These are phyloP conservation scores for Mycena olivaceomarginata DNA, from an alignment of 768 basidiomycete genomes.

Conservation along the genomic window DNA sequence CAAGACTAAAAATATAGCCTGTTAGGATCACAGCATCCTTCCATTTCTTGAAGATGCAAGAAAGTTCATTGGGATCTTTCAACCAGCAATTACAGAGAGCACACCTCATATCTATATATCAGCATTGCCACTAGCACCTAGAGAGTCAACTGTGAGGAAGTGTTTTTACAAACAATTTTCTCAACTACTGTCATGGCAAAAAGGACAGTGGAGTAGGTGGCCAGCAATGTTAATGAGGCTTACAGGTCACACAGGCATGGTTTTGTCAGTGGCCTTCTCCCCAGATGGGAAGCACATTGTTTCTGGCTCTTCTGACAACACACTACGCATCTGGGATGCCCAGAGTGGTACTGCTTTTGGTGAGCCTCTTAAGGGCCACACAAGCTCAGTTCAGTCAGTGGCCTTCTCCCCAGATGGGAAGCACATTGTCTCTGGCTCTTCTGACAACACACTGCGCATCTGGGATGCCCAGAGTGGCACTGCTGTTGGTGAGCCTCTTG, in stretches of 20 bases:
- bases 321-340: too few relatives aligned
- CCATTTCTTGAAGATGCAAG: slow-evolving; percentile 8
- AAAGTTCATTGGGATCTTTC: slow-evolving; percentile 4
- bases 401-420: neutral
- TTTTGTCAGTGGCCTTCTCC: slow-evolving; percentile 15
- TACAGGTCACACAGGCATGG: neutral
- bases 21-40: neutral
- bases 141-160: neutral
- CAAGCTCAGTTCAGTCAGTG: neutral
- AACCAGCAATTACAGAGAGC: slow-evolving; percentile 2
- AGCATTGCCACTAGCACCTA: slow-evolving; percentile 10
- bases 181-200: neutral
- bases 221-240: neutral
- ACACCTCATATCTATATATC: slow-evolving; percentile 23
- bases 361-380: neutral
- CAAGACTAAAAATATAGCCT: neutral
- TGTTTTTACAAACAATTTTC: neutral
- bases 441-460: neutral
- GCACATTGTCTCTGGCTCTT: neutral
- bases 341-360: neutral
- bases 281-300: neutral
- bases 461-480: slow-evolving; percentile 14
- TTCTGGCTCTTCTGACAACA: too few relatives aligned
- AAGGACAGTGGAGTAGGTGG: neutral
- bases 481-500: slow-evolving; percentile 7